Evolutionary conservation across 129 eudicot species (phyloP).

Genomic region (Lactuca saligna): DNA sequence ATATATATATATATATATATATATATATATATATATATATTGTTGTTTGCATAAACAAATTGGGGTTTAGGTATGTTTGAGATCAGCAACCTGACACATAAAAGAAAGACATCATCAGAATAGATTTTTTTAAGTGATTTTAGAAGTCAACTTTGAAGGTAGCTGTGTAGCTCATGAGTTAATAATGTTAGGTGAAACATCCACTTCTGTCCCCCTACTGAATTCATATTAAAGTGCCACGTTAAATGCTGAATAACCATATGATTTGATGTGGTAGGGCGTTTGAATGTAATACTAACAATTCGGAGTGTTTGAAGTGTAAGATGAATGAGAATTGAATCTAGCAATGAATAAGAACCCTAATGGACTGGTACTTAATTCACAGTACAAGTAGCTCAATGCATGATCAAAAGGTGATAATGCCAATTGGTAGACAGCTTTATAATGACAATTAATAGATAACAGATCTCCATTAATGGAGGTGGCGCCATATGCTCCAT

Average conservation of each 20-base stretch:
- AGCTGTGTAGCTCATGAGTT: slow-evolving; percentile 14
- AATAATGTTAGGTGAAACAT: slow-evolving; percentile 32
- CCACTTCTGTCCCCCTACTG: slow-evolving; percentile 23
- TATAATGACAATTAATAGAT: background rate
- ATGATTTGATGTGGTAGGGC: background rate
- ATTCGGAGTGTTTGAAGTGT: background rate
- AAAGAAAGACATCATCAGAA: slow-evolving; percentile 10
- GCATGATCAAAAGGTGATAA: slow-evolving; percentile 11
- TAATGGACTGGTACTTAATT: background rate
- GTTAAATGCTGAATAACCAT: background rate
- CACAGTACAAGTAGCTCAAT: slow-evolving; percentile 10
- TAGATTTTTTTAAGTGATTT: background rate
- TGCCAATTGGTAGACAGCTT: slow-evolving; percentile 20
- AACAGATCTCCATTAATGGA: background rate
- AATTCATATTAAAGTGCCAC: slow-evolving; percentile 1
- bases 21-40: too few relatives aligned
- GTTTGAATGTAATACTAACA: background rate
- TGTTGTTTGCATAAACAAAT: slow-evolving; percentile 34
- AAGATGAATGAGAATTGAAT: slow-evolving; percentile 2
- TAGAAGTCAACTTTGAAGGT: slow-evolving; percentile 25
- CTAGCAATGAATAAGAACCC: slow-evolving; percentile 13
- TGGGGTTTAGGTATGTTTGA: slow-evolving; percentile 27
- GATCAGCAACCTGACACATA: slow-evolving; percentile 33
- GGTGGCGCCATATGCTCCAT: background rate
- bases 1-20: too few relatives aligned